phyloP scores from a whole-genome alignment of 257 asterid genomes.

The Ilex asprella region DNA sequence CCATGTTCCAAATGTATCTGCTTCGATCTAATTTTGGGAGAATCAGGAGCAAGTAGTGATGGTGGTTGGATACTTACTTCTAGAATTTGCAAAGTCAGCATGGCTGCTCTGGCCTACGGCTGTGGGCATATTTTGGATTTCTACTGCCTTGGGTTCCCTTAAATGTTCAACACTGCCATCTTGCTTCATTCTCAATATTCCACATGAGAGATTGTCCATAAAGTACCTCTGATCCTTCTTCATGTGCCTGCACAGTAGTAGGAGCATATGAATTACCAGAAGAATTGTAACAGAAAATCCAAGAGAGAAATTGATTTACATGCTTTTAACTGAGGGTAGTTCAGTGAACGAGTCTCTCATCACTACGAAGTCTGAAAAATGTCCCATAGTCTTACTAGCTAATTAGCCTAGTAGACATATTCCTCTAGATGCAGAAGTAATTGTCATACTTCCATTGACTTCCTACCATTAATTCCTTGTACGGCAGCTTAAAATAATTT shows the following conservation, averaged over 20 bases:
- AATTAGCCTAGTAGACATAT: too few species aligned
- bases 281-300: slow-evolving; percentile 4
- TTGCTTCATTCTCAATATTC: slow-evolving; percentile 29
- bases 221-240: slow-evolving; percentile 33
- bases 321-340: not conserved
- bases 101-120: slow-evolving; percentile 5
- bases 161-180: slow-evolving; percentile 23
- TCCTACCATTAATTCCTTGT: too few species aligned
- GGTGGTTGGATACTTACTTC: slow-evolving; percentile 16
- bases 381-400: too few species aligned
- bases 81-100: slow-evolving; percentile 1
- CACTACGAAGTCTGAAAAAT: too few species aligned
- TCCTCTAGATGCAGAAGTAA: too few species aligned
- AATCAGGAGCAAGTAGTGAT: not conserved
- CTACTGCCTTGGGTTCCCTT: slow-evolving; percentile 24
- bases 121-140: not conserved
- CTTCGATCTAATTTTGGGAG: not conserved
- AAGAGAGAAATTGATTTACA: not conserved
- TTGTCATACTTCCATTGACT: too few species aligned
- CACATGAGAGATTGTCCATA: slow-evolving; percentile 36
- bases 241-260: slow-evolving; percentile 22
- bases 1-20: not conserved
- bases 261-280: too few species aligned
- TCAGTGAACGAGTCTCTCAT: too few species aligned
- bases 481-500: too few species aligned